Base-by-base conservation (phyloP, 2,329 filamentous ascomycete species). In the Ophiosphaerella korrae region DNA sequence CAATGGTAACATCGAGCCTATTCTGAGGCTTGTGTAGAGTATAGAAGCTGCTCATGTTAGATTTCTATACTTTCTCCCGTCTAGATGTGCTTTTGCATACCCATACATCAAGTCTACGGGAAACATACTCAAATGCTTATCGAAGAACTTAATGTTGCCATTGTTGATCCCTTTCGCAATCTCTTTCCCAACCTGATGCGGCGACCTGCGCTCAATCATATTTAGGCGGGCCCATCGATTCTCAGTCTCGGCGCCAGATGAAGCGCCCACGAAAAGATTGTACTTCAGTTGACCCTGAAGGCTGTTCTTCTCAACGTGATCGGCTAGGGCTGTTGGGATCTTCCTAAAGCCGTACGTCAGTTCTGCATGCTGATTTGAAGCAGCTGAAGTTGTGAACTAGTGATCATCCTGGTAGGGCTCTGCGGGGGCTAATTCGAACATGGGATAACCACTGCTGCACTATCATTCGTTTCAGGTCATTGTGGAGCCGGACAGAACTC, bases 61-160 rank as follows among this genome's bases (percentile, higher is more conserved):
- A 53, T 48, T 16, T 37, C 18, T n/a, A 16, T 18, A 35, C 33
- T 12, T 8, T 13, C 11, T 8, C 35, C 16, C 11, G 23, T 6
- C 12, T 18, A 39, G 14, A 45, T 7, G 13, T n/a, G 7, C 4
- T 77, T 69, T 12, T 61, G 67, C 66, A 67, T 75, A 70, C 42
- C 75, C 77, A 72, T 94, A 94, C 73, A 93, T 88, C 58, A 96
- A 79, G 71, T 96, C 91, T 34, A 87, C 83, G 3, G 91, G 91
- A 73, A 96, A 96, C 91, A 95, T 95, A 75, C 88, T 92, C 70
- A 96, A 74, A 78, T 96, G 91, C 79, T 96, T 96, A 74, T 96
- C 91, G 71, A 95, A 96, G 76, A 96, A 96, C 57, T 93, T 86
- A 77, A 96, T 96, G 61, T 88, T 82, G 37, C 91, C 91, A 63